Base-by-base conservation (phyloP, 2,329 filamentous ascomycete genomes). In the Pseudogymnoascus sp. region DNA sequence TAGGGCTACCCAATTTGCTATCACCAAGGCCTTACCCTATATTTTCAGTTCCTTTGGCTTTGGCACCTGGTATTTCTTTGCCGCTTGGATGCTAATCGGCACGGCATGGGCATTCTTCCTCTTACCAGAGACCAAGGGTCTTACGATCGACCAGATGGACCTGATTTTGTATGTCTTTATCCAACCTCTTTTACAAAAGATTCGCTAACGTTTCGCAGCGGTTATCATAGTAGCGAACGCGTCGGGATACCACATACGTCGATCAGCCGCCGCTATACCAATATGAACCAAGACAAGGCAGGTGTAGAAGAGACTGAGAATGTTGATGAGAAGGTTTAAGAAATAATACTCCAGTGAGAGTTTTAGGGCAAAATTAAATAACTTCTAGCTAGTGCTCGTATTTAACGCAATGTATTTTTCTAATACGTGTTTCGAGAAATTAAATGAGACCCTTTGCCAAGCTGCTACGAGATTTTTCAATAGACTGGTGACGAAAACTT, bases 11-110 rank as follows among this genome's bases (percentile, higher is more conserved):
- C 77, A 78, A 44, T 79, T 79, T 61, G 71, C 73, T 64, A 76
- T 80, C 62, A 78, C 76, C 8, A 78, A 78, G 63, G 73, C 77
- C 0, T 69, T 79, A 1, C 78, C 78, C 0, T 79, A 79, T 64
- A 80, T 81, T 50, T 76, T 79, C 65, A 74, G 70, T 44, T 74
- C 73, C 0, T 72, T 79, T 8, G 73, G 74, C 21, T 84, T 78
- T 67, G 82, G 82, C 4, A 81, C 80, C 1, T 84, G 81, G 75
- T 83, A 83, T 72, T 83, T 84, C 73, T 85, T 85, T 66, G 82
- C 80, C 0, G 75, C 75, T 2, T 77, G 79, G 69, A 82, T 83
- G 75, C 71, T 84, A 5, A 69, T 76, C 10, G 78, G 79, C 5
- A 74, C 77, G 8, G 16, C 80, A 25, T 84, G 79, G 73, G 77